Evolutionary conservation across 768 basidiomycete genomes (phyloP).

Genomic region (Termitomyces bulborhizus): DNA sequence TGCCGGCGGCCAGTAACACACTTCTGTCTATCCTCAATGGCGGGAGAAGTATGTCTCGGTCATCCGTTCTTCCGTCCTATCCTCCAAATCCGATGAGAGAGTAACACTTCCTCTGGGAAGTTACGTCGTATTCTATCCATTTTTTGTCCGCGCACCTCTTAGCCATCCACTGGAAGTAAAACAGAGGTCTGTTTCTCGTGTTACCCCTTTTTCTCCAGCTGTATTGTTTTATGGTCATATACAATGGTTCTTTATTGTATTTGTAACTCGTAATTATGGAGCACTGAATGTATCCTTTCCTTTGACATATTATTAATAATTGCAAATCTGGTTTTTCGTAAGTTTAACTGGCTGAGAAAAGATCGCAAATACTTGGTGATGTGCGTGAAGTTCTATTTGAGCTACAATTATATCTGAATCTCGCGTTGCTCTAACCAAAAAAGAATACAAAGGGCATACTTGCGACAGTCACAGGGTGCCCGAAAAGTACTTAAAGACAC

Average conservation of each 20-base stretch:
- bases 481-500: too few species aligned
- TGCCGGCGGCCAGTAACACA: constrained; percentile 7
- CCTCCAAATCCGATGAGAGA: neutral
- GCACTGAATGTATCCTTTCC: neutral
- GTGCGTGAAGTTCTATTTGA: too few species aligned
- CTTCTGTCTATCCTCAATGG: constrained; percentile 15
- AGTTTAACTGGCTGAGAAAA: too few species aligned
- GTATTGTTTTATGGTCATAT: neutral
- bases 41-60: constrained; percentile 7
- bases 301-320: neutral
- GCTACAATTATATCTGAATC: neutral
- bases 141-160: too few species aligned
- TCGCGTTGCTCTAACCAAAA: neutral
- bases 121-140: too few species aligned
- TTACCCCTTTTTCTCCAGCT: neutral
- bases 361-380: neutral
- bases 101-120: neutral
- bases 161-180: neutral
- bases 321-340: too few species aligned
- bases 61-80: constrained; percentile 2
- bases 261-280: neutral
- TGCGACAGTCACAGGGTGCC: too few species aligned
- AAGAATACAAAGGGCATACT: too few species aligned
- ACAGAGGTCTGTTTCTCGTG: neutral
- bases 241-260: neutral